Base-by-base conservation (phyloP, 2,329 filamentous ascomycete species). In the Calonectria pseudoreteaudii region DNA sequence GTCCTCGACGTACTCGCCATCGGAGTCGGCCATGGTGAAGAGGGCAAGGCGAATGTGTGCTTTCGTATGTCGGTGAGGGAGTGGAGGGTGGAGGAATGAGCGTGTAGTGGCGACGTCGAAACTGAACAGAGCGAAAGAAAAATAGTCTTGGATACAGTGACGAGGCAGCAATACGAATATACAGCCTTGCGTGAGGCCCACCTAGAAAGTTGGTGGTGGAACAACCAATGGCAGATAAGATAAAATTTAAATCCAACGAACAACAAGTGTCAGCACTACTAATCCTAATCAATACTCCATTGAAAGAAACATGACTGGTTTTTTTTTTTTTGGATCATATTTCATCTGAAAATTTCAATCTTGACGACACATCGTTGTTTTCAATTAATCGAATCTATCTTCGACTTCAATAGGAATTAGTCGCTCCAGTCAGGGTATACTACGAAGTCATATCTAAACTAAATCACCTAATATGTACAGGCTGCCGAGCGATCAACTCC, bases 1-100 rank as follows among this genome's bases (percentile, higher is more conserved):
- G 73, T 91, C 90, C 77, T 83, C 90, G 74, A 93, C 89, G 82
- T 91, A 94, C 77, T 94, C 93, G 83, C 91, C 93, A 81, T 94
- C 93, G 23, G 93, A 94, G 84, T 94, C 93, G 70, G 92, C 91
- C 93, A 94, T 94, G 76, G 74, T 75, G 73, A 65, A 34, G 64
- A 26, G 18, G 11, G 16, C 13, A 26, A 18, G 14, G n/a, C 9
- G 20, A 52, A 26, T 16, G 10, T 7, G 65, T n/a, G 8, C 7
- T 18, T 56, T 56, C 3, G 49, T 49, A 67, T 58, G n/a, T 20
- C 13, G 56, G 7, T 30, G 41, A 34, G 23, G 26, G 14, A 10
- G 47, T 2, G 11, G 23, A 36, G 36, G 53, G 41, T 3, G 26
- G 28, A 50, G 30, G 38, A 64, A 28, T 28, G 67, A 53, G 44